Percentiles rank a stretch among this genome's conserved stretches.
phyloP scores from a whole-genome alignment of 148 eudicot species.

The Euryodendron excelsum region DNA sequence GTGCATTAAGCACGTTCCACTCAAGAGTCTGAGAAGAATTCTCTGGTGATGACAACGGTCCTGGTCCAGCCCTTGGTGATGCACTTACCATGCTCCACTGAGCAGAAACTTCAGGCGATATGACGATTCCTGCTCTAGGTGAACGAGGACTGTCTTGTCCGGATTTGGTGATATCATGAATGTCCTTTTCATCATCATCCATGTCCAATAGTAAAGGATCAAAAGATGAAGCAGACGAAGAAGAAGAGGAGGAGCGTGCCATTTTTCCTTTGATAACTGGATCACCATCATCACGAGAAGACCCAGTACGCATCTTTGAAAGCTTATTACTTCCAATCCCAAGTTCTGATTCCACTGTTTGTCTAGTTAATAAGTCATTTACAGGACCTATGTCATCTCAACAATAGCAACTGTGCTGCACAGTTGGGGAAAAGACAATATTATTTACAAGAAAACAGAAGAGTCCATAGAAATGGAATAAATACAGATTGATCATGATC shows the following conservation, averaged over 20 bases:
- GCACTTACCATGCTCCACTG: conserved; percentile 31
- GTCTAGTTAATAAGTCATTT: background rate
- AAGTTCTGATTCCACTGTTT: conserved; percentile 9
- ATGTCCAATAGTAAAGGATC: conserved; percentile 9
- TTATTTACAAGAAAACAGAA: background rate
- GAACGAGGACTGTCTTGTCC: background rate
- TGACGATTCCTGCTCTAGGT: background rate
- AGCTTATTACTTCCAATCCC: conserved; percentile 5
- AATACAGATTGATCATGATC: background rate
- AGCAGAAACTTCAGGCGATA: background rate
- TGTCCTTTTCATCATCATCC: conserved; percentile 9
- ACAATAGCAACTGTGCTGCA: background rate
- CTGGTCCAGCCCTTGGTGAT: conserved; percentile 10
- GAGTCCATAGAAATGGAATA: background rate
- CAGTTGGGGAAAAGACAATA: background rate
- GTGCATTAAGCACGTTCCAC: background rate
- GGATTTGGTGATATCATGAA: background rate
- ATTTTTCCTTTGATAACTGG: background rate
- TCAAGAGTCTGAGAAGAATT: background rate
- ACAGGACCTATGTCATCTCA: background rate
- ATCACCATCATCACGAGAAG: background rate
- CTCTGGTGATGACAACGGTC: background rate
- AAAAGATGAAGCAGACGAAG: conserved; percentile 17
- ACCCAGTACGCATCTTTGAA: background rate
- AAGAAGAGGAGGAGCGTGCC: background rate